phyloP scores from a whole-genome alignment of 805 yeast species.

The Teunomyces cretensis region DNA sequence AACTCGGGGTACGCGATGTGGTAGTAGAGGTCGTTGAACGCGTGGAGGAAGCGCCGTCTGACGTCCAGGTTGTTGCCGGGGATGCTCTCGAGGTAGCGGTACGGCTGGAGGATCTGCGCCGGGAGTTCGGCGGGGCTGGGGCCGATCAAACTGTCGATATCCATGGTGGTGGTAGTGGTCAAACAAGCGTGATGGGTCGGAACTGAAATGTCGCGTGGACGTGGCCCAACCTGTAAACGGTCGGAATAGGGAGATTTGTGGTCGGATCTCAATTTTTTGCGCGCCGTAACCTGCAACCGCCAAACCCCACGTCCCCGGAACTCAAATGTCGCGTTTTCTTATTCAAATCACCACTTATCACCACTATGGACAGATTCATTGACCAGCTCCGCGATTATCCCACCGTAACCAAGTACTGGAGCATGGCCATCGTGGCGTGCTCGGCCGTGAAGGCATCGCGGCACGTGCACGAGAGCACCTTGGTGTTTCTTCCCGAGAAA shows the following conservation, averaged over 20 bases:
- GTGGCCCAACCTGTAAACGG: no score
- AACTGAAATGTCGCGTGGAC: no score
- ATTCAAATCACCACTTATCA: background rate
- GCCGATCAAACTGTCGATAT: background rate
- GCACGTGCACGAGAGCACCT: constrained; percentile 15
- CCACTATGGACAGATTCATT: constrained; percentile 17
- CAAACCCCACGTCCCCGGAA: no score
- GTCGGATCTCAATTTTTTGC: no score
- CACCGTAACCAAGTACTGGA: constrained; percentile 29
- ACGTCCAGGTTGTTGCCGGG: constrained; percentile 35
- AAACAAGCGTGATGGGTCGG: background rate
- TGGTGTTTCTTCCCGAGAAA: constrained; percentile 28
- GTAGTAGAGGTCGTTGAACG: constrained; percentile 34
- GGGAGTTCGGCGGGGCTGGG: background rate
- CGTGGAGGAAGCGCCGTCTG: constrained; percentile 28
- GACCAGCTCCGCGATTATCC: constrained; percentile 16
- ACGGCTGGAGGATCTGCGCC: constrained; percentile 25
- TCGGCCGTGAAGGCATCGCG: constrained; percentile 20
- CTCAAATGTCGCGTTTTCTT: no score
- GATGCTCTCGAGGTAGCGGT: constrained; percentile 27
- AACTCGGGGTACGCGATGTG: constrained; percentile 23
- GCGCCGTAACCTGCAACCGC: no score
- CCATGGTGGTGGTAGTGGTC: background rate
- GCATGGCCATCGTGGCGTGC: constrained; percentile 20
- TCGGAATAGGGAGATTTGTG: no score